phyloP scores from a whole-genome alignment of 495 filamentous ascomycete species.

The Lasiosphaeria hispida region DNA sequence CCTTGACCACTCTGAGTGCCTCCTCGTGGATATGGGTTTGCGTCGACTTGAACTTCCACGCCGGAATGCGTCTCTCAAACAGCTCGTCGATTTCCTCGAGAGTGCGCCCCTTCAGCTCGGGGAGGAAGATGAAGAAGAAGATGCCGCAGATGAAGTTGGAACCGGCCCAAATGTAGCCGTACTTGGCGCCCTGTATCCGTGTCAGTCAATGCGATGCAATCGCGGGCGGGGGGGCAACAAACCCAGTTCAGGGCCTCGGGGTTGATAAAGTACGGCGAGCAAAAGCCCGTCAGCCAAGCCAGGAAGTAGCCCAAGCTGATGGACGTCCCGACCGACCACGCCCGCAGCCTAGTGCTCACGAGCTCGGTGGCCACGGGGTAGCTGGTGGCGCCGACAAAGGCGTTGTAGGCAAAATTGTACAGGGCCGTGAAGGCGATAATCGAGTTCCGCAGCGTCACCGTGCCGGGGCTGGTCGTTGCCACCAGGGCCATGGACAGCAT shows the following conservation, averaged over 20 bases:
- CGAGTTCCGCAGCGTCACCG: neutral
- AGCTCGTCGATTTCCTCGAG: slow-evolving; percentile 60
- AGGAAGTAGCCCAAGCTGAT: neutral
- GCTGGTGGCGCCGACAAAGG: slow-evolving; percentile 32
- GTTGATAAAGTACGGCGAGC: slow-evolving; percentile 27
- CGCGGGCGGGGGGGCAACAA: neutral
- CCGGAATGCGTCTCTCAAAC: slow-evolving; percentile 36
- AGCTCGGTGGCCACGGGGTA: slow-evolving; percentile 10
- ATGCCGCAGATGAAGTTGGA: slow-evolving; percentile 41
- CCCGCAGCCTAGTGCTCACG: slow-evolving; percentile 5
- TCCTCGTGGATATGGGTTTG: slow-evolving; percentile 35
- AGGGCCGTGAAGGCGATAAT: neutral
- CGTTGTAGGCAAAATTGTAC: slow-evolving; percentile 35
- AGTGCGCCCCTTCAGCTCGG: slow-evolving; percentile 54
- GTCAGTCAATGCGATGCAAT: neutral
- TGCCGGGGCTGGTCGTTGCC: slow-evolving; percentile 15
- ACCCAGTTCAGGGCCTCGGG: slow-evolving; percentile 44
- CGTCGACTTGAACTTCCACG: slow-evolving; percentile 39
- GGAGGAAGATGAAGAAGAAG: slow-evolving; percentile 49
- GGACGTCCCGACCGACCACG: neutral
- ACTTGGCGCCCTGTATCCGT: slow-evolving; percentile 38
- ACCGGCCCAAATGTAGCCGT: slow-evolving; percentile 43
- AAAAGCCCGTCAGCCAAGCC: slow-evolving; percentile 13
- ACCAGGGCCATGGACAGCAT: slow-evolving; percentile 39
- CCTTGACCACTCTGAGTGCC: slow-evolving; percentile 34